Conservation (phyloP, 345 rosid species). For the Eucalyptus pauciflora region DNA sequence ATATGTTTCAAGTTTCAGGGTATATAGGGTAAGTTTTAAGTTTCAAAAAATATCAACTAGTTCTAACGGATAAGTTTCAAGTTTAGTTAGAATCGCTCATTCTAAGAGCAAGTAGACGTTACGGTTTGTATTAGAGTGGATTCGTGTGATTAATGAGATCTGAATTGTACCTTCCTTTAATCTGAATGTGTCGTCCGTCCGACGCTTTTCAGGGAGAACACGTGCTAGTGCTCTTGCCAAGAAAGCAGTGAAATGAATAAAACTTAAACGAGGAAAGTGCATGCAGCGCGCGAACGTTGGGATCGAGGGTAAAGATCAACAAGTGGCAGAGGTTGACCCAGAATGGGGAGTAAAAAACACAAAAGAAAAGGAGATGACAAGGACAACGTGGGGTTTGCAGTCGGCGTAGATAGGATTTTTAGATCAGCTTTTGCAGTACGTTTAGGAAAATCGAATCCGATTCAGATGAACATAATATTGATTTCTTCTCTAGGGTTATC, state of each 20-base stretch:
- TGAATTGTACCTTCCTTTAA: neutral
- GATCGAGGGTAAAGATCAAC: neutral
- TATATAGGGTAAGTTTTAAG: too few relatives aligned
- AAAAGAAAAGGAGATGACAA: neutral
- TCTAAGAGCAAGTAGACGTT: neutral
- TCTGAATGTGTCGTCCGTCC: neutral
- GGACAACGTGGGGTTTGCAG: neutral
- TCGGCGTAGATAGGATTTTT: neutral
- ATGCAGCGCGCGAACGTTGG: neutral
- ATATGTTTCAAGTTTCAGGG: rapidly evolving
- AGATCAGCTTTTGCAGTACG: neutral
- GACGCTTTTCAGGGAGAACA: neutral
- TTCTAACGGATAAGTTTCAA: too few relatives aligned
- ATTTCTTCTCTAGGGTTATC: neutral
- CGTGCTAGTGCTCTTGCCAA: neutral
- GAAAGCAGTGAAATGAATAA: neutral
- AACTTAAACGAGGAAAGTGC: neutral
- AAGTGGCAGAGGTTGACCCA: neutral
- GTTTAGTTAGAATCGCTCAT: too few relatives aligned
- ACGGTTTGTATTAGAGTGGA: neutral
- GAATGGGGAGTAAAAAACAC: neutral
- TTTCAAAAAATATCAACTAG: rapidly evolving
- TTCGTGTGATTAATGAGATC: neutral
- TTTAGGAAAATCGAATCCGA: neutral
- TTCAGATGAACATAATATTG: neutral